phyloP scores from a whole-genome alignment of 208 protist genomes.

The Tritrichomonas musculus region DNA sequence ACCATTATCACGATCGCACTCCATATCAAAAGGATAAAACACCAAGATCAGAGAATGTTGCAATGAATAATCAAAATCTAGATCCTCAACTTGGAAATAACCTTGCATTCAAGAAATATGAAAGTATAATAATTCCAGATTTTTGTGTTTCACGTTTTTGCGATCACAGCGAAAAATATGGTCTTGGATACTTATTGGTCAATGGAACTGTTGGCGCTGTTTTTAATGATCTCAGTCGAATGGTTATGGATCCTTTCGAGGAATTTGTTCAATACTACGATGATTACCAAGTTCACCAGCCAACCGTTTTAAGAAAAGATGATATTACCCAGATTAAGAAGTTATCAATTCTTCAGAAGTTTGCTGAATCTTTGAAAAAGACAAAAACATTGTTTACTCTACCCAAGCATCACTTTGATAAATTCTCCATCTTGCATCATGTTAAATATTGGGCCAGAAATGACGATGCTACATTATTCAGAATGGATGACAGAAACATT shows the following conservation, averaged over 20 bases:
- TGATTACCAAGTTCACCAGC: neutral
- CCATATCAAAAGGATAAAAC: too few species aligned
- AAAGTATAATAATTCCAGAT: conserved; percentile 77
- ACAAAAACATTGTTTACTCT: neutral
- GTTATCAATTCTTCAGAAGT: neutral
- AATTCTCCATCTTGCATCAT: neutral
- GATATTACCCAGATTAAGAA: neutral
- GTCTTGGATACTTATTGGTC: conserved; percentile 80
- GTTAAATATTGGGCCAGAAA: neutral
- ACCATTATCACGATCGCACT: too few species aligned
- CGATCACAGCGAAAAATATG: too few species aligned
- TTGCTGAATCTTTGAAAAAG: neutral
- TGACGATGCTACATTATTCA: neutral
- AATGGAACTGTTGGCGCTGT: conserved; percentile 79
- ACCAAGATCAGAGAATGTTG: too few species aligned
- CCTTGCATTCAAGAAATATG: too few species aligned
- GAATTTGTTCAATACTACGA: neutral
- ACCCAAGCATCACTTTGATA: neutral
- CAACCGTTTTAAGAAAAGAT: neutral
- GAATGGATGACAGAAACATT: too few species aligned
- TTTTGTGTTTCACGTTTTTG: neutral
- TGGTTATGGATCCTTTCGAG: conserved; percentile 67
- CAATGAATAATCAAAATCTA: too few species aligned
- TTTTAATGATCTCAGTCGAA: conserved; percentile 92
- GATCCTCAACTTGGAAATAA: too few species aligned